Percentiles rank a stretch among this genome's conserved stretches.
Evolutionary conservation across 2,329 filamentous ascomycete genomes (phyloP).

Genomic region (Annulohypoxylon truncatum): DNA sequence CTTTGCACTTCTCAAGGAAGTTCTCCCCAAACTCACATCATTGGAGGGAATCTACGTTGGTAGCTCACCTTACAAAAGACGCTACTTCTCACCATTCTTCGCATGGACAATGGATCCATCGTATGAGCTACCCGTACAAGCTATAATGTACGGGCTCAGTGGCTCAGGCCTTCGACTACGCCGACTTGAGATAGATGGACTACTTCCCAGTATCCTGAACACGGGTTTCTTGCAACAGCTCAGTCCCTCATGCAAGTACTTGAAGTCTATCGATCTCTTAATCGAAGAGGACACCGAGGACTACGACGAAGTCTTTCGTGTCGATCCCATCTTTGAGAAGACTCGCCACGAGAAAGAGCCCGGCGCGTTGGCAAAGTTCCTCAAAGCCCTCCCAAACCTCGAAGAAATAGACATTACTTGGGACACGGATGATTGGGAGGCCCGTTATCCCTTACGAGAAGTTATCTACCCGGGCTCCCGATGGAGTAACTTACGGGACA

Average conservation of each 20-base stretch:
- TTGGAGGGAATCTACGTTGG: slow-evolving; percentile 6
- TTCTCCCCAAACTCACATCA: slow-evolving; percentile 10
- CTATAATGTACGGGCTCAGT: slow-evolving; percentile 3
- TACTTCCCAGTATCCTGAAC: not conserved
- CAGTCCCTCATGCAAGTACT: not conserved
- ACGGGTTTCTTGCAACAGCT: not conserved
- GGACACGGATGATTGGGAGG: too few relatives aligned
- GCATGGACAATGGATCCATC: not conserved
- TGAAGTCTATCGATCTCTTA: slow-evolving; percentile 6
- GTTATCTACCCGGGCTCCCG: not conserved
- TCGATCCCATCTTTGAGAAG: not conserved
- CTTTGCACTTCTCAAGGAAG: slow-evolving; percentile 8
- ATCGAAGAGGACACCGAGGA: too few relatives aligned
- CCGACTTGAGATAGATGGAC: not conserved
- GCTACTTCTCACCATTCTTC: too few relatives aligned
- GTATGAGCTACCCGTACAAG: not conserved
- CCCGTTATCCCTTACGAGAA: not conserved
- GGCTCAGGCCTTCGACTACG: not conserved
- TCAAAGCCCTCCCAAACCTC: slow-evolving; percentile 8
- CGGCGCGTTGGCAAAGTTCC: not conserved
- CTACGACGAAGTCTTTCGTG: not conserved
- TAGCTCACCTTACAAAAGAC: too few relatives aligned
- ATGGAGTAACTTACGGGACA: slow-evolving; percentile 7
- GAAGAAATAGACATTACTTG: not conserved
- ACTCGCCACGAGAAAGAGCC: not conserved